Evolutionary conservation across 768 basidiomycete species (phyloP), one percentile per base, ranked within the genome.

Genomic region (Grammothele lineata): DNA sequence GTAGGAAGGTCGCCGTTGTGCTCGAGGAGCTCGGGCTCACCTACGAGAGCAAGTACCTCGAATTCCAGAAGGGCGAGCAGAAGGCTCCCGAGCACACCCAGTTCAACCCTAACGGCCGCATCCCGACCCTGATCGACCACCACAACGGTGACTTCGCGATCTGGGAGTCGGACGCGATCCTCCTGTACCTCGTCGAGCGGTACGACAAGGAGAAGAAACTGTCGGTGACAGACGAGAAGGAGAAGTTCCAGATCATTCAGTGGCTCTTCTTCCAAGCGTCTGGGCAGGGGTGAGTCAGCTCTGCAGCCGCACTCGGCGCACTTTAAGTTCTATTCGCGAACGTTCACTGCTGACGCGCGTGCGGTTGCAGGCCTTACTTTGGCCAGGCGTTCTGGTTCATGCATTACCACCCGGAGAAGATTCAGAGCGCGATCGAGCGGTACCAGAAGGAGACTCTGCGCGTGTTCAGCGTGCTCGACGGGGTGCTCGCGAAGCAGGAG

Each of bases 211-310:
- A 72, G 26, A 54, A 63, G 59, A 70, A 67, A 60, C 40, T 62
- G 35, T 53, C 55, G 24, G 49, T 55, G 17, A 19, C 39, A 2
- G 45, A 37, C 35, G 39, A 27, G 3, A 48, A 48, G 17, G 58
- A 57, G 8, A 53, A 57, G 51, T 47, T 27, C 44, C 12, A n/a
- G 11, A 37, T 54, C 37, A 47, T 67, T n/a, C 70, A 69, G 57
- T 75, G 71, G 74, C 69, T 75, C 39, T 71, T 73, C 62, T 76
- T 73, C 59, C 63, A 64, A 35, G 48, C 56, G 14, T 62, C 61
- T 4, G 63, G 63, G 2, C 62, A 64, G 40, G 63, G 62, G 57
- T 58, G 22, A 11, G 56, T 40, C 19, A 12, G 36, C n/a, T n/a
- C n/a, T 24, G 25, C 18, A 14, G 14, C 5, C 11, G 38, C 21